Evolutionary conservation across 495 filamentous ascomycete genomes (phyloP), one percentile per base, ranked within the genome.

Genomic region (Talaromyces wortmannii): DNA sequence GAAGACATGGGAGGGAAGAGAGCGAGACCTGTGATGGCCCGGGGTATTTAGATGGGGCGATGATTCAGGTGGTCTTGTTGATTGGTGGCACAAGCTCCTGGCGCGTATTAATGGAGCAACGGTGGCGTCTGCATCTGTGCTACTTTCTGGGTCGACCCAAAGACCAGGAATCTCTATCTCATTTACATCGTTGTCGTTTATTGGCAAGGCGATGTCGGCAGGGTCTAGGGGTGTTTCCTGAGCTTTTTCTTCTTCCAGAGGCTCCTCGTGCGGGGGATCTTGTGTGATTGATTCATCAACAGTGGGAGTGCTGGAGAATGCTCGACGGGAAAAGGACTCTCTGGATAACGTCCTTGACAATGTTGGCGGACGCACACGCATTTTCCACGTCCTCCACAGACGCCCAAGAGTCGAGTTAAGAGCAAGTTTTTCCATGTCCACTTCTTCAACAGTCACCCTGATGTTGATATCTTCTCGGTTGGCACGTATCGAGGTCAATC

Each of bases 381-480:
- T 95, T 65, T 92, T 89, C 95, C 95, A 99, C 31, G 89, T 87
- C 61, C 95, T 83, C 95, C 95, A 99, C 31, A 97, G 70, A 33
- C 92, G 77, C 12, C 95, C 92, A 3, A 99, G 71, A 11, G 89
- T 92, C 44, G 89, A 78, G 64, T 94, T 90, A 53, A 97, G 74
- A 5, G 92, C 94, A 56, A 97, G 76, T 55, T 94, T 92, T 66
- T 97, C 92, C 76, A 96, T 89, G 64, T 99, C 95, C 29, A 83
- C 70, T 63, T 97, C 92, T 63, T 95, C 91, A 18, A 99, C 88
- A 31, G 90, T 76, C 48, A 94, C 75, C 18, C 82, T 83, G 31
- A 63, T 50, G 5, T 55, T 60, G 7, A 55, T 15, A 7, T 63
- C 65, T 5, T 53, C 48, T 3, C 53, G 40, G 43, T 66, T 58